phyloP scores from a whole-genome alignment of 257 asterid genomes.

The Penstemon davidsonii region DNA sequence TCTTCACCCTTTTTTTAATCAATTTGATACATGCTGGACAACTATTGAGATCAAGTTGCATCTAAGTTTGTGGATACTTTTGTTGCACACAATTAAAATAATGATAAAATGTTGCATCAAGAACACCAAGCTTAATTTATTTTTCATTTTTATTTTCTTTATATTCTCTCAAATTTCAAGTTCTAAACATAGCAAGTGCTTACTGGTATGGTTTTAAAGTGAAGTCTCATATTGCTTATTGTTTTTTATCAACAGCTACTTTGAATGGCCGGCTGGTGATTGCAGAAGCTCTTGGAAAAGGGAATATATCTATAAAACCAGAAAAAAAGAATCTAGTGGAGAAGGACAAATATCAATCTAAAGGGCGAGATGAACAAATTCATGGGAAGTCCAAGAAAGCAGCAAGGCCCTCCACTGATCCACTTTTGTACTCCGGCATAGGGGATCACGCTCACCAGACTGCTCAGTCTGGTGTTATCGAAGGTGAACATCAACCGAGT shows the following conservation, averaged over 20 bases:
- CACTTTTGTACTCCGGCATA: slow-evolving; percentile 19
- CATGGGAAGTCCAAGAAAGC: slow-evolving; percentile 47
- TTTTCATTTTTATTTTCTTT: too few species aligned
- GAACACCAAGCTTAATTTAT: too few species aligned
- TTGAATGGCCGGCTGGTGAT: slow-evolving; percentile 50
- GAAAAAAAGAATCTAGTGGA: slow-evolving; percentile 48
- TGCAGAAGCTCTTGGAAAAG: slow-evolving; percentile 51
- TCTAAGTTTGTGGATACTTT: background rate
- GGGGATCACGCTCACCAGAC: slow-evolving; percentile 10
- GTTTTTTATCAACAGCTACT: slow-evolving; percentile 35
- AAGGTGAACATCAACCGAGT: slow-evolving; percentile 38
- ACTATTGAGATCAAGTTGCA: background rate
- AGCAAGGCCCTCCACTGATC: slow-evolving; percentile 30
- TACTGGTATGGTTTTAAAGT: too few species aligned
- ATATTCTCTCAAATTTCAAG: too few species aligned
- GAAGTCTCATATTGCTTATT: background rate
- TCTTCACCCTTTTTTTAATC: background rate
- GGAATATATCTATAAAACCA: slow-evolving; percentile 31
- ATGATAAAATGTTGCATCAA: too few species aligned
- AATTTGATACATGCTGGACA: background rate
- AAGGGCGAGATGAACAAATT: slow-evolving; percentile 66
- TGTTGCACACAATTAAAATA: too few species aligned
- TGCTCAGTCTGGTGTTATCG: slow-evolving; percentile 39
- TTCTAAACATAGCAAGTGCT: too few species aligned
- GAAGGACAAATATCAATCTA: slow-evolving; percentile 56